These are phyloP conservation scores for Globisporangium abappressorium DNA, from an alignment of 352 stramenopile genomes.

Conservation along the genomic window DNA sequence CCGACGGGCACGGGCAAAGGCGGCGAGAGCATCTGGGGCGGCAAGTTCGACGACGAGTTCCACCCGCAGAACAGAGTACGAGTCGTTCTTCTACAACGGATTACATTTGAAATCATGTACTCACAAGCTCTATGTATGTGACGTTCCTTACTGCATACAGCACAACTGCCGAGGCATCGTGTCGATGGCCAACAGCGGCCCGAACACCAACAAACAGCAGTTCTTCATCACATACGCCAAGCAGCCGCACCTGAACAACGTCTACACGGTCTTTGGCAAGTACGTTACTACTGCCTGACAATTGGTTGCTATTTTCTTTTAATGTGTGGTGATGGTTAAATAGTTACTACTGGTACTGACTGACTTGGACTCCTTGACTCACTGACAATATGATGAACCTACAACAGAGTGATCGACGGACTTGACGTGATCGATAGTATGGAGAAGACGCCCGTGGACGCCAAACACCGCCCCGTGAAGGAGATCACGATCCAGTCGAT, in stretches of 20 bases:
- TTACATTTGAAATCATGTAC: neutral
- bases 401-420: constrained; percentile 90
- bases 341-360: neutral
- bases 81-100: no score
- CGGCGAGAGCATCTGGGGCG: constrained; percentile 89
- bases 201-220: constrained; percentile 93
- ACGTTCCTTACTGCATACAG: constrained; percentile 17
- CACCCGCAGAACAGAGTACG: constrained; percentile 73
- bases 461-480: constrained; percentile 87
- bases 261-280: constrained; percentile 97
- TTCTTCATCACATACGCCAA: constrained; percentile 98
- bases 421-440: constrained; percentile 97
- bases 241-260: constrained; percentile 97
- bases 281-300: constrained; percentile 27
- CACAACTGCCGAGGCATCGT: constrained; percentile 90
- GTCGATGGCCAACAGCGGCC: constrained; percentile 91
- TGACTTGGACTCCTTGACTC: neutral
- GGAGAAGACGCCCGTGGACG: constrained; percentile 92
- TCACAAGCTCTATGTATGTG: neutral
- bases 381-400: neutral
- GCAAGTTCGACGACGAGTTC: constrained; percentile 91
- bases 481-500: constrained; percentile 88
- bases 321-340: neutral
- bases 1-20: constrained; percentile 90
- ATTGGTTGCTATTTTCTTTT: neutral